Base-by-base conservation (phyloP, 768 basidiomycete species). In the Boletus vermiculosoides region DNA sequence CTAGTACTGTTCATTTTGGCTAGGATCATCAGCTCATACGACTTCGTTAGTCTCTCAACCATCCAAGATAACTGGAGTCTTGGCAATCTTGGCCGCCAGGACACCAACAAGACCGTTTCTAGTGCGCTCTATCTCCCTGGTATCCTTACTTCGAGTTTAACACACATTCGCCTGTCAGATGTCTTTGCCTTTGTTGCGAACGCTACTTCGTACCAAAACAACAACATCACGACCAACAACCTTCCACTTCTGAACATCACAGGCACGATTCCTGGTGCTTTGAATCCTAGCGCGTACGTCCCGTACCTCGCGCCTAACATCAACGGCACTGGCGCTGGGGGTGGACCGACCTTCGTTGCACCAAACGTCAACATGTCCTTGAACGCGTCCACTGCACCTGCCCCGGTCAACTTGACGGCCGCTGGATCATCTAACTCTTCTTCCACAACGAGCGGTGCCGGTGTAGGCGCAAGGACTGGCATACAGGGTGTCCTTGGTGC, bases 61-160 rank as follows among this genome's bases (percentile, higher is more conserved):
- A 76, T 85, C 28, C 67, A 85, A 69, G 76, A 77, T 34, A 87
- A 87, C 71, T 87, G 85, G 85, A 71, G 71, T 6, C 80, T 87
- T 33, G 78, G 78, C 37, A 82, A 80, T 12, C 81, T 86, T 23
- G 85, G 85, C 20, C 78, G 85, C 39, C 73, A 74, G 36, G 83
- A 85, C 62, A 80, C 78, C 45, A 83, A 83, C 70, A 71, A 75
- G 73, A 78, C 61, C 10, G 53, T 65, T 28, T n/a, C 56, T 30
- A 69, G 64, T 64, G 25, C 42, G 66, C 5, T 39, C 12, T 31
- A 45, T 46, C 5, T 18, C 7, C 7, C 30, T 36, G 3, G 4
- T n/a, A 4, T 20, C 1, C 33, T 22, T 39, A 11, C 28, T 8
- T 16, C 13, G 23, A 34, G 23, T 16, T 22, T 50, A 20, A 61